Evolutionary conservation across 2,329 filamentous ascomycete species (phyloP), one percentile per base, ranked within the genome.

Genomic region (Karstenula rhodostoma): DNA sequence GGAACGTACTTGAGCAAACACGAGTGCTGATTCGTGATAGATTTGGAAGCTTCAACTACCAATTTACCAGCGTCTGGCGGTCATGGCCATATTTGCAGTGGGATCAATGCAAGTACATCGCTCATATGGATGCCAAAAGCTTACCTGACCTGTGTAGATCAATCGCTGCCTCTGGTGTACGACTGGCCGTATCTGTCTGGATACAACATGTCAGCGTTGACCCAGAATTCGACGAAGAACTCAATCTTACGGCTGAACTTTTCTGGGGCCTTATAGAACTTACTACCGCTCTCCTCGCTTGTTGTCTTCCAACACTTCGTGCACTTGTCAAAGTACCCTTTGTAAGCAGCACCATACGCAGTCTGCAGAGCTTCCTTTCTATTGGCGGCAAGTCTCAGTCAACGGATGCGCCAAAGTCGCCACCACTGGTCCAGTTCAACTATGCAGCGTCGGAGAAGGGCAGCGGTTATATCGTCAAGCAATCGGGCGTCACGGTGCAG

Each of bases 251-350:
- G 2, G 33, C 48, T 15, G 48, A 51, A 29, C 48, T 35, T 15
- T 51, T 51, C 29, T 51, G 48, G 48, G 29, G 33, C 23, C 33
- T 51, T 17, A 51, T 51, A 8, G 48, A 51, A 37, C 29, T 40
- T 6, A 51, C 48, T 2, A 37, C 33, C n/a, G 48, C 48, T 32
- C 48, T 51, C 17, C 48, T 51, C 10, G 48, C 29, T 23, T 27
- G 19, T 29, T 51, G 48, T n/a, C 48, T 51, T 35, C 48, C 48
- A 4, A 33, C 48, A 8, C 48, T 51, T n/a, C 43, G 43, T 23
- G 43, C 19, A 4, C 43, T 46, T 27, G 22, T 46, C 22, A 46
- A 46, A 13, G 43, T 46, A 17, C 43, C 43, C 2, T 46, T 46
- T 19, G n/a, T 46, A 4, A 25, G 43, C 43, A 46, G 43, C 10